Evolutionary conservation across 345 rosid genomes (phyloP).

Genomic region (Salix brachista): DNA sequence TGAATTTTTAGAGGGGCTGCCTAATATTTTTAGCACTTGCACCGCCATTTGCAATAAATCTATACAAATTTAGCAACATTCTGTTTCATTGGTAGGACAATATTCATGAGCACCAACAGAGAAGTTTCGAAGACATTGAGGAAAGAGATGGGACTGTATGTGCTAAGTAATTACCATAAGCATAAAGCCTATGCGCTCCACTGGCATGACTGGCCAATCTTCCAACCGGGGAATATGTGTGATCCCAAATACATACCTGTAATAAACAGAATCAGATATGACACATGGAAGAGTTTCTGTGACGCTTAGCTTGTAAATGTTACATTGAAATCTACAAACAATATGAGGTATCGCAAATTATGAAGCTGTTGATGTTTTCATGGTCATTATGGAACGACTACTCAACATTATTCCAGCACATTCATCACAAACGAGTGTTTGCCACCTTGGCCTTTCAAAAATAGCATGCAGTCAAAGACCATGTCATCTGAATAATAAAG

Average conservation of each 20-base stretch:
- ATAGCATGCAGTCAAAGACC: not conserved
- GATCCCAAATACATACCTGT: constrained; percentile 88
- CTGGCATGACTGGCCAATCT: constrained; percentile 97
- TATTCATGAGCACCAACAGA: not conserved
- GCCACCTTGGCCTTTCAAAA: not conserved
- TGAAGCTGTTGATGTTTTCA: not conserved
- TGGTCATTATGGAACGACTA: not conserved
- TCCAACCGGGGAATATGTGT: constrained; percentile 86
- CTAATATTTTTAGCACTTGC: not conserved
- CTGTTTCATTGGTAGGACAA: not conserved
- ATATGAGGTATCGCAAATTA: not conserved
- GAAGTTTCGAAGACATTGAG: not conserved
- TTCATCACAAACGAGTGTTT: not conserved
- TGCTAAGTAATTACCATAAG: constrained; percentile 53
- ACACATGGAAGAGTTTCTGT: not conserved
- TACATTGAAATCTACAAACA: not conserved
- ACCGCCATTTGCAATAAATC: not conserved
- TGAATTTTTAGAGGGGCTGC: not conserved
- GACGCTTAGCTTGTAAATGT: not conserved
- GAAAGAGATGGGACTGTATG: not conserved
- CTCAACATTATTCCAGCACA: not conserved
- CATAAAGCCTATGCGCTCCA: constrained; percentile 74
- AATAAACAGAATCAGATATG: not conserved
- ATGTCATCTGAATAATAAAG: not conserved
- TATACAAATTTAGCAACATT: not conserved